Evolutionary conservation across 1,284 basidiomycete species (phyloP), one percentile per base, ranked within the genome.

Genomic region (Cutaneotrichosporon mucoides): DNA sequence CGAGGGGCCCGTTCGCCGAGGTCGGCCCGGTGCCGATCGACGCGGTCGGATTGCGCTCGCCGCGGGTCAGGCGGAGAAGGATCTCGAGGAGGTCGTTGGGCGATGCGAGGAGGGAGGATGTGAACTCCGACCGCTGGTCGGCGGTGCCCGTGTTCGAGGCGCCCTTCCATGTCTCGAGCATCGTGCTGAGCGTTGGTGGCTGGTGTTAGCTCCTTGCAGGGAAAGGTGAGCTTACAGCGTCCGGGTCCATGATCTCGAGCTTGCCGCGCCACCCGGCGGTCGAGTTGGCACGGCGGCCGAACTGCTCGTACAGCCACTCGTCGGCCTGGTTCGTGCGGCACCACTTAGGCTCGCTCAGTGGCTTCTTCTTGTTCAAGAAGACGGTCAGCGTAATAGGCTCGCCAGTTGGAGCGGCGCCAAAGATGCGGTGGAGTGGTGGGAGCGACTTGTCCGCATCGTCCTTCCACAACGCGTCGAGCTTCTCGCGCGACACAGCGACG

Each of bases 301-400:
- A 83, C 90, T 90, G 72, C 54, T 86, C 89, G 70, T 86, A 86
- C 61, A 97, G 80, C 90, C 92, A 96, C 51, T 93, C 91, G 66
- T 93, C 89, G 15, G 95, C 84, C 73, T 94, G 90, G 47, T 94
- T 93, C 4, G 88, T 89, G 75, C 91, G 91, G 48, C 93, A 89
- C 95, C 95, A 99, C 73, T 90, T 89, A 2, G 94, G 90, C 76
- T 98, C 93, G 8, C 90, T 92, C 36, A 97, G 79, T 0, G 94
- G 93, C 60, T 88, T 86, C 44, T 85, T 85, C 59, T 85, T 88
- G 76, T 98, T 94, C 57, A 98, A 83, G 76, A 89, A 84, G 7
- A 80, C 79, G 0, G 73, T 73, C 12, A 82, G 65, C 12, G 73
- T 73, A 53, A 79, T 62, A 11, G 51, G 55, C 13, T 56, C 42